These are phyloP conservation scores for Pythium aristosporum DNA, from an alignment of 352 stramenopile species.

Conservation along the genomic window DNA sequence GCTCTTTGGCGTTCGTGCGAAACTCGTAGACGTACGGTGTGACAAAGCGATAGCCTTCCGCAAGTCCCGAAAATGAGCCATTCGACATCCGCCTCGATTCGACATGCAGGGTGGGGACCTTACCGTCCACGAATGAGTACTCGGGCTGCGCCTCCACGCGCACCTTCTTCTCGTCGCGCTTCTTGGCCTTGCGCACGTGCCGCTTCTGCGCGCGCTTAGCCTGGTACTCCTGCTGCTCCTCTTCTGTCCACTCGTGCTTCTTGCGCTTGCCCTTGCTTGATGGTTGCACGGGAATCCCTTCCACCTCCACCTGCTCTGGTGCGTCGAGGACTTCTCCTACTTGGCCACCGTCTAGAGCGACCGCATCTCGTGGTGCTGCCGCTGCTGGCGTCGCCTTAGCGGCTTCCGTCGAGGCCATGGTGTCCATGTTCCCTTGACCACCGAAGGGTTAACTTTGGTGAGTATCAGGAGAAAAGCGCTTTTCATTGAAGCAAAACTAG, in stretches of 20 bases:
- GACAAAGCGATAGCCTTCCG: slow-evolving; percentile 77
- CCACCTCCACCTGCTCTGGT: neutral
- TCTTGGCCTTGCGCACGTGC: slow-evolving; percentile 50
- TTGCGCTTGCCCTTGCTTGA: slow-evolving; percentile 22
- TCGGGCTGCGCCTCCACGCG: slow-evolving; percentile 32
- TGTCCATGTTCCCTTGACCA: neutral
- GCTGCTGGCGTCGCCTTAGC: neutral
- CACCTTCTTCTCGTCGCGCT: slow-evolving; percentile 36
- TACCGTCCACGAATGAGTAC: slow-evolving; percentile 64
- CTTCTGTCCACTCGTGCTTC: slow-evolving; percentile 22
- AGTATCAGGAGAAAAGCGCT: slow-evolving; percentile 9
- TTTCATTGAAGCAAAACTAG: slow-evolving; percentile 9
- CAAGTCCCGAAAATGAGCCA: neutral
- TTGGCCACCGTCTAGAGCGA: neutral
- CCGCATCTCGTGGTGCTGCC: neutral
- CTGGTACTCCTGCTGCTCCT: slow-evolving; percentile 27
- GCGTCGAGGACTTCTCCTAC: neutral
- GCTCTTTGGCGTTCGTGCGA: slow-evolving; percentile 92
- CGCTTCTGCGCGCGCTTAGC: slow-evolving; percentile 43
- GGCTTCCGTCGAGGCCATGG: neutral
- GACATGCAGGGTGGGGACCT: neutral
- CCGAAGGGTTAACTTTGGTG: slow-evolving; percentile 8
- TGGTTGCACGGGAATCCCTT: neutral
- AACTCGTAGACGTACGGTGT: slow-evolving; percentile 97
- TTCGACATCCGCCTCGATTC: neutral